Percentiles rank a stretch among this genome's conserved stretches.
Evolutionary conservation across 352 stramenopile species (phyloP).

Genomic region (Phytophthora sp.): DNA sequence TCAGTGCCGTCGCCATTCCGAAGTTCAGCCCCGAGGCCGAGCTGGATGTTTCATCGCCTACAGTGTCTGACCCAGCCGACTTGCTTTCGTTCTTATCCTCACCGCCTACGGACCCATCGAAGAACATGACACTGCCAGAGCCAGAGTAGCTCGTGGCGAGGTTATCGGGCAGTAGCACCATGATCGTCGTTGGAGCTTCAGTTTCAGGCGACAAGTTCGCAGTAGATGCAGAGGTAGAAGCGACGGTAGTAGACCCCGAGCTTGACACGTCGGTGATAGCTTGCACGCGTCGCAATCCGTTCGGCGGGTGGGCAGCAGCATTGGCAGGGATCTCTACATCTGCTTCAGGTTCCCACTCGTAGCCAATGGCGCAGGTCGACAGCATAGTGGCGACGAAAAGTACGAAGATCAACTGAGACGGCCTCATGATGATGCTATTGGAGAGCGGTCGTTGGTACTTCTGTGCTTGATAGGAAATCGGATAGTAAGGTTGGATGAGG

Average conservation of each 20-base stretch:
- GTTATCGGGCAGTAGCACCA: constrained; percentile 60
- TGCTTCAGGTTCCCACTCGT: constrained; percentile 32
- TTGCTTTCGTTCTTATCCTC: constrained; percentile 26
- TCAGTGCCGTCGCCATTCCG: constrained; percentile 19
- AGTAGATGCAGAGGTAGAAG: constrained; percentile 28
- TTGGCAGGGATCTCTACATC: constrained; percentile 36
- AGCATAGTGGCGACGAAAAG: constrained; percentile 28
- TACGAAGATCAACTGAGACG: constrained; percentile 30
- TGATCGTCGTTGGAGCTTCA: constrained; percentile 56
- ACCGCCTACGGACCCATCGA: constrained; percentile 28
- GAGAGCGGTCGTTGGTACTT: not conserved
- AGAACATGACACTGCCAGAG: constrained; percentile 56
- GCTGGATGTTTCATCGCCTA: constrained; percentile 23
- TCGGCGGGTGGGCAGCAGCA: constrained; percentile 10
- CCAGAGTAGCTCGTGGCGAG: constrained; percentile 51
- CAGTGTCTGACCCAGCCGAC: constrained; percentile 21
- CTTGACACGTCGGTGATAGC: not conserved
- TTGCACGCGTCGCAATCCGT: constrained; percentile 27
- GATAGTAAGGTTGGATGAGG: constrained; percentile 31
- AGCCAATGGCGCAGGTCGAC: constrained; percentile 18
- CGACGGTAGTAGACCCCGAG: not conserved
- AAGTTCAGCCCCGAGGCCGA: constrained; percentile 16
- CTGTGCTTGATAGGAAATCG: constrained; percentile 30
- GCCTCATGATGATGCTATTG: constrained; percentile 35
- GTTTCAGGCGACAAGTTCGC: constrained; percentile 28